Evolutionary conservation across 805 yeast genomes (phyloP).

Genomic region (Hemisphaericaspora nanyangensis): DNA sequence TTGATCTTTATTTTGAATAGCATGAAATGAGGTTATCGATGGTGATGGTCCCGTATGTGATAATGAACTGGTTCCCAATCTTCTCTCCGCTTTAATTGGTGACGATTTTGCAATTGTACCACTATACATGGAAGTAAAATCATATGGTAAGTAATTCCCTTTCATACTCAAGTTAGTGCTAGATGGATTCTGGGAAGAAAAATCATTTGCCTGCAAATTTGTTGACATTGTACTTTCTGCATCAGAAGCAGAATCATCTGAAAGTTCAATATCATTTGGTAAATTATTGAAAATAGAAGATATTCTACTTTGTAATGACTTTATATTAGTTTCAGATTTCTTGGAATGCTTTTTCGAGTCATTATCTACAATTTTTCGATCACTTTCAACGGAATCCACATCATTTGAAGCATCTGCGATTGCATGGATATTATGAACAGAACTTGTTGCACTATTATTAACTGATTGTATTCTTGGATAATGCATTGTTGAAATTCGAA

Average conservation of each 20-base stretch:
- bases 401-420: conserved; percentile 14
- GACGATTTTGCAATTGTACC: conserved; percentile 25
- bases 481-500: conserved; percentile 26
- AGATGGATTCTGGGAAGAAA: not conserved
- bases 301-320: conserved; percentile 28
- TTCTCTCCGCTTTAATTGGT: conserved; percentile 22
- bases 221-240: conserved; percentile 17
- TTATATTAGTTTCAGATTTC: not conserved
- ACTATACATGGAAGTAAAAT: conserved; percentile 17
- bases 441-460: conserved; percentile 27
- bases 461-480: conserved; percentile 12
- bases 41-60: conserved; percentile 15
- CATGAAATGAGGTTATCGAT: conserved; percentile 22
- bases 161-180: conserved; percentile 2
- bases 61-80: conserved; percentile 7
- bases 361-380: conserved; percentile 11
- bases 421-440: conserved; percentile 31
- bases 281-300: conserved; percentile 40
- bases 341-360: conserved; percentile 10
- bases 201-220: not conserved
- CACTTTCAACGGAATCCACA: conserved; percentile 14
- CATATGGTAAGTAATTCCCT: conserved; percentile 8
- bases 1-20: conserved; percentile 15
- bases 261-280: conserved; percentile 45
- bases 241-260: conserved; percentile 45